Conservation (phyloP, 192 early-diverging fungal genomes). For the Entomortierella parvispora region DNA sequence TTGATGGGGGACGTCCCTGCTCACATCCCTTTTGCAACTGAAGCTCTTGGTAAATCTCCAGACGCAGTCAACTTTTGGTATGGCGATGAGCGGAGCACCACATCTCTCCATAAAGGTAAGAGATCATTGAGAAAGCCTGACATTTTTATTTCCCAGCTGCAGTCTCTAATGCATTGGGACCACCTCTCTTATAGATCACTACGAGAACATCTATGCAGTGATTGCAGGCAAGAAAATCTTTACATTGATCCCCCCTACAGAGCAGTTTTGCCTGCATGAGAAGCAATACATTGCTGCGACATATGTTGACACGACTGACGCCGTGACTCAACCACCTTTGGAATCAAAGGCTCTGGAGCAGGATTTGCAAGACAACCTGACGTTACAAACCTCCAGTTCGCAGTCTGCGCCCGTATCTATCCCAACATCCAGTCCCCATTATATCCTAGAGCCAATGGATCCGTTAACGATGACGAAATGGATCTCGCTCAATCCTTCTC, state of each 20-base stretch:
- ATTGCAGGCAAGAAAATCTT: conserved; percentile 60
- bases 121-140: not conserved
- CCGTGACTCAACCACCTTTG: not conserved
- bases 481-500: conserved; percentile 58
- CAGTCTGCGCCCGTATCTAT: not conserved
- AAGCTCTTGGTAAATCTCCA: conserved; percentile 54
- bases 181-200: too few species aligned
- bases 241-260: conserved; percentile 58
- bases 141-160: not conserved
- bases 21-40: conserved; percentile 54
- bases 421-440: conserved; percentile 5
- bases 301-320: conserved; percentile 21
- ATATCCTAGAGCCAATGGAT: conserved; percentile 45
- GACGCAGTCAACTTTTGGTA: conserved; percentile 68
- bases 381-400: too few species aligned
- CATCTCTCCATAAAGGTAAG: conserved; percentile 59
- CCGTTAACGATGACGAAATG: conserved; percentile 48
- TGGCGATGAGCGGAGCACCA: conserved; percentile 55
- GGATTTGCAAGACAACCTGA: too few species aligned
- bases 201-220: conserved; percentile 65
- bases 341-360: not conserved
- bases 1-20: conserved; percentile 53
- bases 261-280: conserved; percentile 61
- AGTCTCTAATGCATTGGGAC: not conserved
- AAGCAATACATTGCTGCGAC: conserved; percentile 45